Evolutionary conservation across 306 rosid genomes (phyloP), one percentile per base, ranked within the genome.

Genomic region (Cicer judaicum): DNA sequence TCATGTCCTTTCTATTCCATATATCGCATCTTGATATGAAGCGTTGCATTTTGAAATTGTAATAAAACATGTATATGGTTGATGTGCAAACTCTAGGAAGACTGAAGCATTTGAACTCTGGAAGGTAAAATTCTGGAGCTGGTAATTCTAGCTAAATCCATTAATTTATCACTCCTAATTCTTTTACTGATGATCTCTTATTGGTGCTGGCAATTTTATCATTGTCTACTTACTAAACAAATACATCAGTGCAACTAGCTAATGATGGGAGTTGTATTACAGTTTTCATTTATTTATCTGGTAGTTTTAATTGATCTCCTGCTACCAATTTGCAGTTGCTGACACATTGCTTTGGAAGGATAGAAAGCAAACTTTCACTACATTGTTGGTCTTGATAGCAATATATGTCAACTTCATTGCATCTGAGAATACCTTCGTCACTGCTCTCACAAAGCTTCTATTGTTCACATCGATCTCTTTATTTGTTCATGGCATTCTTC

Each of bases 291-390:
- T 10, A 49, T 72, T 39, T 73, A 75, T 79, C 42, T 44, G 9
- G 48, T 71, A 49, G 49, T 56, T 52, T 38, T 74, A 77, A 78
- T 78, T 74, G 50, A 56, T 54, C 46, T 67, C 64, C 68, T 29
- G 24, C 46, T 67, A 68, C 68, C 38, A 41, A 36, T 78, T 82
- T 83, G 82, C 96, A 94, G 99, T 90, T 89, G 96, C 99, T 72
- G 97, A 94, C 69, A 83, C 89, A 7, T 84, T 94, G 80, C 99
- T 94, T 73, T 94, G 99, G 99, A 94, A 84, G 95, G 93, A 94
- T 78, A 90, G 74, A 80, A 94, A 83, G 76, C 84, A 77, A 80
- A 90, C 99, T n/a, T 65, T 86, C 71, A 78, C 77, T 41, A 67
- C 86, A 15, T 81, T 92, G 79, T 57, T 92, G 69, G 78, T 90